A percentile compares a stretch with the other conserved stretches of the same genome.
phyloP scores from a whole-genome alignment of 306 rosid species.

The Rubus idaeus region DNA sequence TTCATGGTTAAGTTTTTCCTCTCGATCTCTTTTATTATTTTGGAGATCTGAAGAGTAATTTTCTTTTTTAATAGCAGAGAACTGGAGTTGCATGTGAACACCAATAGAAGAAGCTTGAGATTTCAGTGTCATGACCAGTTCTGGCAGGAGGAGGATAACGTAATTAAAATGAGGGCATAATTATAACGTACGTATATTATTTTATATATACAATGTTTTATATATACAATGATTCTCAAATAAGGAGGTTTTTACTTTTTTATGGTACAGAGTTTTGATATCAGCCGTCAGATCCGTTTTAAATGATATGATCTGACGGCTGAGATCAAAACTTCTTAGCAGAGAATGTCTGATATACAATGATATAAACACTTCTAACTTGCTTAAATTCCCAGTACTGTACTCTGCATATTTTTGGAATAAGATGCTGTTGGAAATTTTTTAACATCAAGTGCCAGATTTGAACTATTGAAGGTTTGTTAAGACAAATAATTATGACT shows the following conservation, averaged over 20 bases:
- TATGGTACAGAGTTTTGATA: no score
- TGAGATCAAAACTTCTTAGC: no score
- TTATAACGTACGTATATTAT: neutral
- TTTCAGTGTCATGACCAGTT: neutral
- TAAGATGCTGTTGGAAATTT: neutral
- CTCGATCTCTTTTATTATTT: neutral
- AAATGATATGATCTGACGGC: no score
- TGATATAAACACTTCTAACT: neutral
- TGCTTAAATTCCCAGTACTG: neutral
- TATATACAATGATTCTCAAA: no score
- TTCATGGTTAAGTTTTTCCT: neutral
- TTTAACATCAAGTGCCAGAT: neutral
- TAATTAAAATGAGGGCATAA: neutral
- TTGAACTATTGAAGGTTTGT: neutral
- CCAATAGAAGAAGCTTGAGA: constrained; percentile 7
- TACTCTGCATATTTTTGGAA: neutral
- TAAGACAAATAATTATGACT: neutral
- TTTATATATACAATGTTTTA: no score
- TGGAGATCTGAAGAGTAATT: neutral
- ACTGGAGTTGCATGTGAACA: constrained; percentile 10
- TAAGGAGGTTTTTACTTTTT: no score
- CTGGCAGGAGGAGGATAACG: constrained; percentile 10
- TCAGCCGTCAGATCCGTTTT: no score
- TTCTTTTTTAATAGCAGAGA: neutral
- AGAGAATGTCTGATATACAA: no score